Evolutionary conservation across 2,329 filamentous ascomycete species (phyloP), one percentile per base, ranked within the genome.

Genomic region (Colletotrichum sp.): DNA sequence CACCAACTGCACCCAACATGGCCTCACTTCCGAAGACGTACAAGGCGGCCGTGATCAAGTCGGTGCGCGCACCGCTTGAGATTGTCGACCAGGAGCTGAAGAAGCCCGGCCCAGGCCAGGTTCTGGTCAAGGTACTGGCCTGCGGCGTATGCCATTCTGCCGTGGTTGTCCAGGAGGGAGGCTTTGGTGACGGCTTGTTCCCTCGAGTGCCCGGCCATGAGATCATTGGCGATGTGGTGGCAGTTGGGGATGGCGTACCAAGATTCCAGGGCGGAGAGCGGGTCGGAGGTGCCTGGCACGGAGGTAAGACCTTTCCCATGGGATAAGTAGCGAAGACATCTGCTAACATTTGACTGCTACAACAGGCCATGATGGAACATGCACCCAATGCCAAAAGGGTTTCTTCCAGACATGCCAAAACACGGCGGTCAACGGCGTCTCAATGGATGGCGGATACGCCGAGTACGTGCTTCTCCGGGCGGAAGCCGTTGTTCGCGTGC

Each of bases 81-180:
- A 85, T 95, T 77, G 89, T 92, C 78, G 90, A 95, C 5, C 80
- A 93, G 6, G 86, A 89, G 21, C 87, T 95, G 55, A 87, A 89
- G 75, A 81, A 86, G 39, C 93, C 93, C 2, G 84, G 87, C 8
- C 81, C 87, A 0, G 89, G 90, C 21, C 87, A 95, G 80, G 85
- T 96, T 4, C 89, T 96, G 30, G 88, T 95, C 83, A 95, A 95
- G 82, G 90, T 95, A 4, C 86, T 92, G 10, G 94, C 94, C 8
- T 95, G 92, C 79, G 94, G 94, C 59, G 90, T 96, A 65, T 96
- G 94, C 83, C 92, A 92, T 82, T 90, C 89, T 1, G 94, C 95
- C 79, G 76, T 84, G 24, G 84, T 82, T 69, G 83, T 90, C 2
- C 86, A 88, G 66, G 63, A 80, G 4, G 91, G 91, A 28, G 80